phyloP scores from a whole-genome alignment of 345 rosid genomes.

The Bruguiera parviflora region DNA sequence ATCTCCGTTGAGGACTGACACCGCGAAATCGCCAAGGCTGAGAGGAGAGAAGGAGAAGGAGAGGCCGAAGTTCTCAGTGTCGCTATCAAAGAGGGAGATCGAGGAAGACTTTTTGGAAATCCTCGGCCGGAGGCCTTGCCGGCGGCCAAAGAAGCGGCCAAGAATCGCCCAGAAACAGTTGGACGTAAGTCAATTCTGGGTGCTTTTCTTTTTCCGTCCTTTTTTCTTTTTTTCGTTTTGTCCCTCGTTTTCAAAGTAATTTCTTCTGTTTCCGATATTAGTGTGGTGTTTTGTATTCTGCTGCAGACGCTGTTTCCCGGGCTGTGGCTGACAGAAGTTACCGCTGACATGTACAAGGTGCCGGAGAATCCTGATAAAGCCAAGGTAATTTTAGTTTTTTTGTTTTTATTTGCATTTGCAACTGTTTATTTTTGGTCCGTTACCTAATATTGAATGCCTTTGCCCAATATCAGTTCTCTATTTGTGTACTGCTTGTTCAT shows the following conservation, averaged over 20 bases:
- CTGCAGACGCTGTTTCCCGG: slow-evolving; percentile 67
- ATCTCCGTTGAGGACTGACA: slow-evolving; percentile 36
- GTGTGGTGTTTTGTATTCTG: slow-evolving; percentile 1
- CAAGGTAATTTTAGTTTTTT: slow-evolving; percentile 39
- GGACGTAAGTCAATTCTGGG: slow-evolving; percentile 47
- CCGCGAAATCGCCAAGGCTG: slow-evolving; percentile 21
- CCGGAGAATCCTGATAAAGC: slow-evolving; percentile 44
- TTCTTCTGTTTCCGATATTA: slow-evolving; percentile 1
- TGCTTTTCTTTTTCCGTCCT: not conserved
- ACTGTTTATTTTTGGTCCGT: not conserved
- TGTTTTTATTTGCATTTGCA: not conserved
- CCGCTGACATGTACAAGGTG: slow-evolving; percentile 59
- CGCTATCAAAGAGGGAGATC: slow-evolving; percentile 63
- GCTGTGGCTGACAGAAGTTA: slow-evolving; percentile 60
- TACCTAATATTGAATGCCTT: not conserved
- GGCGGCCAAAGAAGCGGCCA: slow-evolving; percentile 74
- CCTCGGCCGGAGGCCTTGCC: slow-evolving; percentile 47
- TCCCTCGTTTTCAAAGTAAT: not conserved
- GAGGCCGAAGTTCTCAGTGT: slow-evolving; percentile 37
- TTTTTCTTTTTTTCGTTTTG: no score
- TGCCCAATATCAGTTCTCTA: no score
- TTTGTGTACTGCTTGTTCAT: no score
- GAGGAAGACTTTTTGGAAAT: slow-evolving; percentile 59
- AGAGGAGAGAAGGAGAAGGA: slow-evolving; percentile 21
- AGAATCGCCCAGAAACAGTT: slow-evolving; percentile 55